A percentile compares a stretch with the other conserved stretches of the same genome.
Evolutionary conservation across 805 yeast species (phyloP).

Genomic region (Lachancea cidri): DNA sequence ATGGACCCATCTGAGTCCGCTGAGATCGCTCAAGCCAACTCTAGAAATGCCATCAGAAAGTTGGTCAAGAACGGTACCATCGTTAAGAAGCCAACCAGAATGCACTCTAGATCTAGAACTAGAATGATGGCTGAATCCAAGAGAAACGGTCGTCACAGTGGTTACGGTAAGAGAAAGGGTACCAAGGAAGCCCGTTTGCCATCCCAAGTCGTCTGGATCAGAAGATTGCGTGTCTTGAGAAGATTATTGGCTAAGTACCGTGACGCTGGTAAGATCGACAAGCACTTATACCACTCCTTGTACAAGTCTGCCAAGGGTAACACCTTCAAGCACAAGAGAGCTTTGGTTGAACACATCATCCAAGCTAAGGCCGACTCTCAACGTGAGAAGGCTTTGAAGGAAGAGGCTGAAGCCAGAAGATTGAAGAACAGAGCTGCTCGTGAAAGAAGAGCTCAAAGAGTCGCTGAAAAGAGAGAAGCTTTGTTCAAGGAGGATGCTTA

Average conservation of each 20-base stretch:
- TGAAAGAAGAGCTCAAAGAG: conserved; percentile 97
- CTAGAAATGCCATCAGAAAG: conserved; percentile 97
- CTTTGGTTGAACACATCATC: conserved; percentile 98
- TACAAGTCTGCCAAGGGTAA: conserved; percentile 99
- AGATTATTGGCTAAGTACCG: conserved; percentile 98
- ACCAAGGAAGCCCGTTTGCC: conserved; percentile 99
- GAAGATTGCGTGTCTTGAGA: conserved; percentile 99
- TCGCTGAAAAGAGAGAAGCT: conserved; percentile 97
- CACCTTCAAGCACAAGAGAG: conserved; percentile 99
- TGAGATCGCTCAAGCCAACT: conserved; percentile 97
- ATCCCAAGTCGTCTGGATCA: conserved; percentile 97
- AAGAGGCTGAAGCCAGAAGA: conserved; percentile 99
- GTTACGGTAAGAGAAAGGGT: conserved; percentile 99
- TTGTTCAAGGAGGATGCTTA: conserved; percentile 68
- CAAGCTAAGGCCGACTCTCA: conserved; percentile 99
- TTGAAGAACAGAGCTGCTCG: conserved; percentile 98
- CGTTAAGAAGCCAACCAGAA: conserved; percentile 95
- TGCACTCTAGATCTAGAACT: conserved; percentile 98
- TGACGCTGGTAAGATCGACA: conserved; percentile 99
- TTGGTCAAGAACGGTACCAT: conserved; percentile 96
- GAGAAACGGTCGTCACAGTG: conserved; percentile 98
- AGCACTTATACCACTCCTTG: conserved; percentile 95
- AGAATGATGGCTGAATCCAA: conserved; percentile 96
- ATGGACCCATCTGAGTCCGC: conserved; percentile 97
- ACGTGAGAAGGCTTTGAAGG: conserved; percentile 97